Evolutionary conservation across 257 asterid genomes (phyloP).

Genomic region (Solanum clarkiae): DNA sequence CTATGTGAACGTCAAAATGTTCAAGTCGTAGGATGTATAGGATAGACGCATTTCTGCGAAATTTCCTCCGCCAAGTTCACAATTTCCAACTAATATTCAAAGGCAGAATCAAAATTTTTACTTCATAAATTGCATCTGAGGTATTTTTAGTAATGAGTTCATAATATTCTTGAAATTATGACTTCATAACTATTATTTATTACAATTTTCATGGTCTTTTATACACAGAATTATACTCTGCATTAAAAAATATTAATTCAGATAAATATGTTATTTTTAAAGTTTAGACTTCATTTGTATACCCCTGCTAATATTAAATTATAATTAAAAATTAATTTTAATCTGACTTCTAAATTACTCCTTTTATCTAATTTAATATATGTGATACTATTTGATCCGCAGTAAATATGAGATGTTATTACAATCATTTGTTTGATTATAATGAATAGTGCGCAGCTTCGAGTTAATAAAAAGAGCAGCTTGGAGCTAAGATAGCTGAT

Average conservation of each 20-base stretch:
- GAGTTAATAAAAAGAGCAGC: neutral
- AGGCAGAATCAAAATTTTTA: neutral
- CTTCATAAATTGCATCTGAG: neutral
- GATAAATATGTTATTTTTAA: too few relatives aligned
- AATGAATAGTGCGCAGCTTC: neutral
- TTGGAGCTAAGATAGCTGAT: neutral
- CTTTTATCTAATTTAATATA: neutral
- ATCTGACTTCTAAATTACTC: neutral
- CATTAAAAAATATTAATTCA: neutral
- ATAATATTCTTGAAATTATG: neutral
- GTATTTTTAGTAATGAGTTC: neutral
- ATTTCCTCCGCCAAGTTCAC: neutral
- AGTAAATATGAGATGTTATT: neutral
- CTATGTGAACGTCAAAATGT: neutral
- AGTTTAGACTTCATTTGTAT: too few relatives aligned
- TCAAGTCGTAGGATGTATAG: neutral
- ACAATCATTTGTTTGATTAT: neutral
- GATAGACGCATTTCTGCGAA: neutral
- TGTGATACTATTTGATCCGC: neutral
- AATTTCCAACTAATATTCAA: neutral
- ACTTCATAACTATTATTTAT: neutral
- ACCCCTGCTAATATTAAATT: too few relatives aligned
- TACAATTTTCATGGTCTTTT: neutral
- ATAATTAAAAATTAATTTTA: too few relatives aligned
- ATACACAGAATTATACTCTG: neutral